Percentiles rank a stretch among this genome's conserved stretches.
These are phyloP conservation scores for Juncus effusus DNA, from an alignment of 176 grass and related monocot species.

Conservation along the genomic window DNA sequence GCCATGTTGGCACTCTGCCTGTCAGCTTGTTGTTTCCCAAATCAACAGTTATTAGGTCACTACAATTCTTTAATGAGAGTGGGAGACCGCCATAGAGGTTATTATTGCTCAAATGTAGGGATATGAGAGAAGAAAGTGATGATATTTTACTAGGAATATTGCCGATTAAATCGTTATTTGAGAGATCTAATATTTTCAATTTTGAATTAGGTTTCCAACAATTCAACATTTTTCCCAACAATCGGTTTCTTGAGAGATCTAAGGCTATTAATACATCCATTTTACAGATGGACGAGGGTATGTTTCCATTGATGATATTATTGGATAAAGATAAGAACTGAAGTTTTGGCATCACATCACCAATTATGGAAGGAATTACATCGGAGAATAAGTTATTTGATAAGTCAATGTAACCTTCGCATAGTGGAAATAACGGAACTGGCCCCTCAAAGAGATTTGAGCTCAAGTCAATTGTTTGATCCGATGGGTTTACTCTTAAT, in stretches of 20 bases:
- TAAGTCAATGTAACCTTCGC: slow-evolving; percentile 8
- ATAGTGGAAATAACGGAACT: slow-evolving; percentile 12
- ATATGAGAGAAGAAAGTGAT: slow-evolving; percentile 14
- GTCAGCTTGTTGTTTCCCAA: slow-evolving; percentile 33
- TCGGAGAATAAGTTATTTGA: slow-evolving; percentile 32
- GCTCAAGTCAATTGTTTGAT: slow-evolving; percentile 17
- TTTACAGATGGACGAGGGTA: slow-evolving; percentile 18
- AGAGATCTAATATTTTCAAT: slow-evolving; percentile 26
- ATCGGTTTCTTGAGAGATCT: slow-evolving; percentile 28
- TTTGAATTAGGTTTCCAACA: slow-evolving; percentile 30
- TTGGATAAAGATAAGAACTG: slow-evolving; percentile 19
- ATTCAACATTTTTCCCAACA: slow-evolving; percentile 23
- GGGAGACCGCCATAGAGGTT: slow-evolving; percentile 29
- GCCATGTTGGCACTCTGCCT: slow-evolving; percentile 31
- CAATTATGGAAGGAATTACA: slow-evolving; percentile 20
- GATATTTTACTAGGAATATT: slow-evolving; percentile 24
- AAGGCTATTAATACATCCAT: background rate
- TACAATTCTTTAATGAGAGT: slow-evolving; percentile 19
- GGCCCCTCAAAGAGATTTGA: slow-evolving; percentile 24
- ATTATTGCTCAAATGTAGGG: slow-evolving; percentile 31
- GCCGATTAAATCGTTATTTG: slow-evolving; percentile 12
- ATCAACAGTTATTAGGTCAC: slow-evolving; percentile 27
- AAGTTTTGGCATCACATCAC: slow-evolving; percentile 25
- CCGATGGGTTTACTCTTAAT: background rate
- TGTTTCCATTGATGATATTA: slow-evolving; percentile 24